Conservation (phyloP, 73 alveolate genomes). For the Tetrahymena thermophila region DNA sequence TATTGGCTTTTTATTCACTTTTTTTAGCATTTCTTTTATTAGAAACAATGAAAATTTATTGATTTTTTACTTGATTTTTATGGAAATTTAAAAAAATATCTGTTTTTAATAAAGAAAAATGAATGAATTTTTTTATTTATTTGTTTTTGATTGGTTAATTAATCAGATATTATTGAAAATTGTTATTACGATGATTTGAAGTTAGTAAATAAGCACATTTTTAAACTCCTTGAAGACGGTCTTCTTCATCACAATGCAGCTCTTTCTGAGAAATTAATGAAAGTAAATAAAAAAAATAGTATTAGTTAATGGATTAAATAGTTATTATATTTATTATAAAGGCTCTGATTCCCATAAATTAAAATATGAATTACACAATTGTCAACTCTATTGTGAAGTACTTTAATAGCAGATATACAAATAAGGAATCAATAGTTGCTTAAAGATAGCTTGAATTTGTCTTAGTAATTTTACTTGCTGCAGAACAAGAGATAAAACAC, state of each 20-base stretch:
- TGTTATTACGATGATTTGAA: neutral
- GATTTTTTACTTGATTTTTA: too few relatives aligned
- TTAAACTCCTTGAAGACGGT: neutral
- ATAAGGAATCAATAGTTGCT: neutral
- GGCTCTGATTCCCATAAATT: neutral
- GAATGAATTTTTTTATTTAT: neutral
- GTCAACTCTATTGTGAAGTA: neutral
- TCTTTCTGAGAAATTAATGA: neutral
- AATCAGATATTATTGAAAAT: neutral
- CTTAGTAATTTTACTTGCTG: neutral
- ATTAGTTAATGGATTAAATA: neutral
- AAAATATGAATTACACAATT: neutral
- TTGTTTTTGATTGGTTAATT: neutral
- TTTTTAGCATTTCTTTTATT: too few relatives aligned
- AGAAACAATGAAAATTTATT: too few relatives aligned
- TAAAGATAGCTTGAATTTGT: neutral
- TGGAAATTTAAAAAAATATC: too few relatives aligned
- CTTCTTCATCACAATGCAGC: neutral
- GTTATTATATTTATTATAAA: neutral
- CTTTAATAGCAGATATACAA: neutral
- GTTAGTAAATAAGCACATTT: neutral
- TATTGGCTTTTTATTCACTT: too few relatives aligned
- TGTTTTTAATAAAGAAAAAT: too few relatives aligned
- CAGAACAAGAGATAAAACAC: neutral
- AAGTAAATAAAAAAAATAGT: neutral